Evolutionary conservation across 805 yeast species (phyloP).

Genomic region (Cyberlindnera mississippiensis): DNA sequence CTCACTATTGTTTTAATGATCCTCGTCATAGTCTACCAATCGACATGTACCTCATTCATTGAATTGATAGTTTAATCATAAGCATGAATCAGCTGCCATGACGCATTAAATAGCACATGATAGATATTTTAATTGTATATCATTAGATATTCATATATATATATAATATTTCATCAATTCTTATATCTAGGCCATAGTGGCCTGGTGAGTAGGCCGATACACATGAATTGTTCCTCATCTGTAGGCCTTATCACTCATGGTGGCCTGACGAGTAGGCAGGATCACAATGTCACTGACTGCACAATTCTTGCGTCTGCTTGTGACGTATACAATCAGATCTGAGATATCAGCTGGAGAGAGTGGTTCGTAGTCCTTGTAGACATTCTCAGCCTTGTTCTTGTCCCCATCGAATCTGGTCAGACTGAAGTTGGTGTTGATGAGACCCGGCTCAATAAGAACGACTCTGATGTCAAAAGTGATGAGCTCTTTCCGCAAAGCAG

Average conservation of each 20-base stretch:
- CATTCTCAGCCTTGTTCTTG: slow-evolving; percentile 45
- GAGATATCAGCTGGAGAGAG: slow-evolving; percentile 56
- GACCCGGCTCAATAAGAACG: slow-evolving; percentile 61
- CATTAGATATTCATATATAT: too few relatives aligned
- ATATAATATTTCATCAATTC: too few relatives aligned
- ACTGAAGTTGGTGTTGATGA: slow-evolving; percentile 62
- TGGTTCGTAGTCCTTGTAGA: slow-evolving; percentile 54
- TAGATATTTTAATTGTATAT: too few relatives aligned
- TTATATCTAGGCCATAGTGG: too few relatives aligned
- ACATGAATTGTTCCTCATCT: slow-evolving; percentile 2
- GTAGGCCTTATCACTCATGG: slow-evolving; percentile 32
- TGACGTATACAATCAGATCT: slow-evolving; percentile 52
- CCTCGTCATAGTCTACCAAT: too few relatives aligned
- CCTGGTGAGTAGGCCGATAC: too few relatives aligned
- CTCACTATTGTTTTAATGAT: too few relatives aligned
- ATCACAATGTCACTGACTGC: slow-evolving; percentile 73
- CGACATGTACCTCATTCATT: too few relatives aligned
- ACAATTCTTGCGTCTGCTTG: slow-evolving; percentile 53
- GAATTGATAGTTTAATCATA: too few relatives aligned
- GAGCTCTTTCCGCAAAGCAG: slow-evolving; percentile 67
- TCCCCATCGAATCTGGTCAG: slow-evolving; percentile 56
- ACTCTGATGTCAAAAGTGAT: slow-evolving; percentile 62
- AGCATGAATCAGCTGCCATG: too few relatives aligned
- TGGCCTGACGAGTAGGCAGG: slow-evolving; percentile 85
- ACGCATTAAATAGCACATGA: too few relatives aligned